Evolutionary conservation across 2,329 filamentous ascomycete genomes (phyloP).

Genomic region (Diaporthe nobilis): DNA sequence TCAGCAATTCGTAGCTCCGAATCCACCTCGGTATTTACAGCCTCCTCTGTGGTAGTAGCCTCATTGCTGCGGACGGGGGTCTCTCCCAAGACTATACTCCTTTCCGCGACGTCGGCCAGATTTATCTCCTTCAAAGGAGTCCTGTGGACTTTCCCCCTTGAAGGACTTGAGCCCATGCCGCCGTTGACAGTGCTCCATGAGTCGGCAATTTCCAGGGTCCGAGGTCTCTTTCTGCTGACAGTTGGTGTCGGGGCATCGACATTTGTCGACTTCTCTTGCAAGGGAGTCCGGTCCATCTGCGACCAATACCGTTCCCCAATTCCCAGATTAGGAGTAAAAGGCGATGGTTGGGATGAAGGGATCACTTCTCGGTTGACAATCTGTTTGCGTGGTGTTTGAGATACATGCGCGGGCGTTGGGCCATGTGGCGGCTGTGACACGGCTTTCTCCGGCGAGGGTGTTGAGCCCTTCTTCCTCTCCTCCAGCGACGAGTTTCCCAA

Average conservation of each 20-base stretch:
- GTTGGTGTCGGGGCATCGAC: slow-evolving; percentile 45
- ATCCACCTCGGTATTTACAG: slow-evolving; percentile 2
- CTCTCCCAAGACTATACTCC: slow-evolving; percentile 41
- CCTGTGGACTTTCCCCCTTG: neutral
- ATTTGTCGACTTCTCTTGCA: slow-evolving; percentile 54
- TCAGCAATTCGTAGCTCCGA: neutral
- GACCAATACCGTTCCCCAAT: slow-evolving; percentile 54
- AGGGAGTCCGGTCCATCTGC: slow-evolving; percentile 53
- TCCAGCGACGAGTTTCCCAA: neutral
- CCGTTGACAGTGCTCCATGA: slow-evolving; percentile 58
- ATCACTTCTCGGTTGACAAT: slow-evolving; percentile 52
- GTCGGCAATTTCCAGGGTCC: slow-evolving; percentile 59
- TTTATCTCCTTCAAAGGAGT: slow-evolving; percentile 42
- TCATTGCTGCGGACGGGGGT: neutral
- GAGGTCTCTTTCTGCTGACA: slow-evolving; percentile 47
- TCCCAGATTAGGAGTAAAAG: slow-evolving; percentile 56
- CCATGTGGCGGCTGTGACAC: neutral
- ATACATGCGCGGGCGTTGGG: slow-evolving; percentile 51
- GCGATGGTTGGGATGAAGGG: slow-evolving; percentile 61
- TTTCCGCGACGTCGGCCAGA: slow-evolving; percentile 29
- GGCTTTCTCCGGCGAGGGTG: neutral
- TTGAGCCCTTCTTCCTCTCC: slow-evolving; percentile 29
- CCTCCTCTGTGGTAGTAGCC: neutral
- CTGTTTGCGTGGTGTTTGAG: slow-evolving; percentile 54
- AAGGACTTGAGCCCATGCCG: slow-evolving; percentile 37